Evolutionary conservation across 805 yeast genomes (phyloP).

Genomic region (Ogataea trehalophila): DNA sequence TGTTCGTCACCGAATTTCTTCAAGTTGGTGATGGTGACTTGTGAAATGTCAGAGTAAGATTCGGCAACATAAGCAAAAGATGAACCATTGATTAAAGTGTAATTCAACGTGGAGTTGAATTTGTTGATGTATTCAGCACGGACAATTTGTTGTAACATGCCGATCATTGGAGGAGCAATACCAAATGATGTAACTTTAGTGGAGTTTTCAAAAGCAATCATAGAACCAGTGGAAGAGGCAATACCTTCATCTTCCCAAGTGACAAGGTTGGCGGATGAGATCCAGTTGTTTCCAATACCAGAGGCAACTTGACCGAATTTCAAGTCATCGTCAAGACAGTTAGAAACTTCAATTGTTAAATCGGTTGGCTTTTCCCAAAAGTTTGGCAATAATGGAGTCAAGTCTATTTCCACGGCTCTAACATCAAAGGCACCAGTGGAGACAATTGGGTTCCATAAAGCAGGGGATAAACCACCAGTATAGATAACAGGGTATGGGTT

Average conservation of each 20-base stretch:
- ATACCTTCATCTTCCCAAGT: slow-evolving; percentile 48
- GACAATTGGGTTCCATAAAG: slow-evolving; percentile 78
- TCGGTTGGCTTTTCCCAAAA: slow-evolving; percentile 46
- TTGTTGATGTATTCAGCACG: slow-evolving; percentile 31
- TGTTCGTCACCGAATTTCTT: slow-evolving; percentile 37
- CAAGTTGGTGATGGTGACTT: slow-evolving; percentile 37
- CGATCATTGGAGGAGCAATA: slow-evolving; percentile 35
- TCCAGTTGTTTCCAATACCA: slow-evolving; percentile 53
- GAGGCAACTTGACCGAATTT: slow-evolving; percentile 22
- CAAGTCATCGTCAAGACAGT: slow-evolving; percentile 41
- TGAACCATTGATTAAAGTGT: slow-evolving; percentile 36
- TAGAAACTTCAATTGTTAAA: slow-evolving; percentile 47
- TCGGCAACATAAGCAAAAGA: slow-evolving; percentile 27
- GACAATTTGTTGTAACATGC: slow-evolving; percentile 35
- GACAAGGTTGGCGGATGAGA: slow-evolving; percentile 49
- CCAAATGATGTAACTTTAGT: slow-evolving; percentile 30
- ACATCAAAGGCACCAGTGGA: slow-evolving; percentile 71
- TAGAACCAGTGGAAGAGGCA: slow-evolving; percentile 34
- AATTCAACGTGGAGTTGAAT: slow-evolving; percentile 33
- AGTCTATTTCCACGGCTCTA: slow-evolving; percentile 62
- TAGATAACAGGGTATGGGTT: slow-evolving; percentile 71
- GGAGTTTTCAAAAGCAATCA: slow-evolving; percentile 26
- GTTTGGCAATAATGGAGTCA: slow-evolving; percentile 65
- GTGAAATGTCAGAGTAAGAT: slow-evolving; percentile 27
- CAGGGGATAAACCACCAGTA: slow-evolving; percentile 80